Evolutionary conservation across 306 rosid species (phyloP), one percentile per base, ranked within the genome.

Genomic region (Acacia confusa): DNA sequence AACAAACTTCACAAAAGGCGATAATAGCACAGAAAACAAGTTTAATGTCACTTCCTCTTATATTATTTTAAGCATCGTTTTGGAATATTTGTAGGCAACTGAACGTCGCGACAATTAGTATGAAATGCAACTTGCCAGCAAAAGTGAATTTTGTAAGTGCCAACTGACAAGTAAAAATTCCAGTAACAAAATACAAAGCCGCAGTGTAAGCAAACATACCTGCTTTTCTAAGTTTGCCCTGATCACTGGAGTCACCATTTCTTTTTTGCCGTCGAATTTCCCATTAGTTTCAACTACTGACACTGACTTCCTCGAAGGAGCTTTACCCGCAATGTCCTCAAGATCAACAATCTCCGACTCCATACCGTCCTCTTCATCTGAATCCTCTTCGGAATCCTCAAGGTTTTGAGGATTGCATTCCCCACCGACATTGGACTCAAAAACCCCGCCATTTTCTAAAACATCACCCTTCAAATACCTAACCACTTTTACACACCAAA

Each of bases 291-390:
- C 84, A 4, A 75, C 87, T 19, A 78, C 89, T 28, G 78, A 17
- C 43, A 50, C 88, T 1, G 87, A 27, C 79, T 86, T 92, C 85
- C 92, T 90, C 4, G 91, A 85, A 73, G 98, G 98, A 22, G 82
- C 97, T 88, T 95, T 93, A 63, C 99, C 99, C 19, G 94, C 99
- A 87, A 95, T 91, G 73, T 95, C 99, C 86, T 95, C 99, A 48
- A 95, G 94, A 86, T 95, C 99, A 87, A 93, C 94, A 75, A 95
- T 85, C 6, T 89, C 97, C 13, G 84, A 67, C 55, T 83, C 92
- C 66, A 8, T 83, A 50, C 45, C 84, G 15, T 86, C 79, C 70
- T 88, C 93, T 30, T 60, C 84, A 6, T 83, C 85, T 36, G 87
- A 84, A 4, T 81, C 85, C 79, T 87, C 89, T 55, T 90, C 97